Evolutionary conservation across 495 filamentous ascomycete genomes (phyloP).

Genomic region (Hypoxylon crocopeplum): DNA sequence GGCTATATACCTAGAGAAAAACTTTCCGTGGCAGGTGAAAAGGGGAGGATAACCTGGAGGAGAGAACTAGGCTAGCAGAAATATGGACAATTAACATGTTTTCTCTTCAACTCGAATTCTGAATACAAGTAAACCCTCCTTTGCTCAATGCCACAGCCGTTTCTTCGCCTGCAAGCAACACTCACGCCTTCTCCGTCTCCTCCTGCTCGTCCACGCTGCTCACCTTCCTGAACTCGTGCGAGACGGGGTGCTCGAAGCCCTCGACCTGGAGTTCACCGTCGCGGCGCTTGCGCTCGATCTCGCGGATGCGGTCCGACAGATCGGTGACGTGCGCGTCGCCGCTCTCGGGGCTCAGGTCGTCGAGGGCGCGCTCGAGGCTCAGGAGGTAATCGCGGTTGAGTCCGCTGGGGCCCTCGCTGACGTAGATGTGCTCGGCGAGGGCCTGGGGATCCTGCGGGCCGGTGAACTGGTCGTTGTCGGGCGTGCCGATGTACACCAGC

Average conservation of each 20-base stretch:
- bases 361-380: constrained; percentile 77
- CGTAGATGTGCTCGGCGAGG: constrained; percentile 84
- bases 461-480: constrained; percentile 91
- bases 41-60: not conserved
- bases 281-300: constrained; percentile 51
- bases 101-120: not conserved
- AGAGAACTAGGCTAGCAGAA: not conserved
- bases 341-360: constrained; percentile 75
- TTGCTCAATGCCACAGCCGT: not conserved
- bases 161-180: not conserved
- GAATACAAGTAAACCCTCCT: not conserved
- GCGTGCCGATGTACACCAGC: constrained; percentile 94
- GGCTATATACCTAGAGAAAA: too few species aligned
- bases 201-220: constrained; percentile 65
- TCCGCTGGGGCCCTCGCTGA: constrained; percentile 81
- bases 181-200: constrained; percentile 59
- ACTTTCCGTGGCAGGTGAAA: too few species aligned
- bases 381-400: constrained; percentile 92
- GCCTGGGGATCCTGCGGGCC: constrained; percentile 79
- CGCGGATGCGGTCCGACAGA: constrained; percentile 62
- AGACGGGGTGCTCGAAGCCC: constrained; percentile 26
- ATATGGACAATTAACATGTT: not conserved
- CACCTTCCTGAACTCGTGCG: constrained; percentile 52
- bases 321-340: constrained; percentile 83
- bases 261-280: constrained; percentile 26